Evolutionary conservation across 805 yeast genomes (phyloP), one percentile per base, ranked within the genome.

Genomic region (Monosporozyma servazzii): DNA sequence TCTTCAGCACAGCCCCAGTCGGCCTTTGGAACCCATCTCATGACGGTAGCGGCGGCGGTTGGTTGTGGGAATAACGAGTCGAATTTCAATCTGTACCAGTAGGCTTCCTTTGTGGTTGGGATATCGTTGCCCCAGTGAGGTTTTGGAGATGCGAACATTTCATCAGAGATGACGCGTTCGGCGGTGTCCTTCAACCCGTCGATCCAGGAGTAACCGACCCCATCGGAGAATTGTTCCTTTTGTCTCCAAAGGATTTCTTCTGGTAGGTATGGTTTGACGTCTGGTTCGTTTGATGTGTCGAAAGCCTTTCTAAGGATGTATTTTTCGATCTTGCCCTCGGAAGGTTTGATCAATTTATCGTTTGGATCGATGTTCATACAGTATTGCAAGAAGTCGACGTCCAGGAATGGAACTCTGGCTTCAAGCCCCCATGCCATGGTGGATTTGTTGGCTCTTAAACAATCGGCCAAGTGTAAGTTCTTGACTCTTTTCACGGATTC

Each of bases 391-490:
- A 93, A 93, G 69, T 83, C 78, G 75, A 83, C 87, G 75, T 93
- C 99, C 74, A 93, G 80, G 86, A 93, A 93, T 60, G 99, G 99
- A 60, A 93, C 99, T 75, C 99, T 86, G 55, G 99, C 99, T 76
- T 93, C 99, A 58, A 93, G 80, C 71, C 99, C 99, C 99, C 99
- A 93, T 44, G 99, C 98, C 96, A 93, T 88, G 53, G 99, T 93
- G 33, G 97, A 90, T 75, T 93, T 93, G 86, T 93, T 93, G 58
- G 99, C 99, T 73, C 99, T 85, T 69, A 93, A 76, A 77, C 98
- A 91, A 76, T 93, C 99, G 55, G 98, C 88, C 61, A 82, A 82
- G 73, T 93, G 96, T 73, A 93, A 79, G 91, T 93, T 90, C 79
- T 93, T 88, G 63, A 93, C 97, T 71, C 99, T 81, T 75, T 85